Percentiles rank a stretch among this genome's conserved stretches.
These are phyloP conservation scores for Vigna radiata DNA, from an alignment of 306 rosid species.

Conservation along the genomic window DNA sequence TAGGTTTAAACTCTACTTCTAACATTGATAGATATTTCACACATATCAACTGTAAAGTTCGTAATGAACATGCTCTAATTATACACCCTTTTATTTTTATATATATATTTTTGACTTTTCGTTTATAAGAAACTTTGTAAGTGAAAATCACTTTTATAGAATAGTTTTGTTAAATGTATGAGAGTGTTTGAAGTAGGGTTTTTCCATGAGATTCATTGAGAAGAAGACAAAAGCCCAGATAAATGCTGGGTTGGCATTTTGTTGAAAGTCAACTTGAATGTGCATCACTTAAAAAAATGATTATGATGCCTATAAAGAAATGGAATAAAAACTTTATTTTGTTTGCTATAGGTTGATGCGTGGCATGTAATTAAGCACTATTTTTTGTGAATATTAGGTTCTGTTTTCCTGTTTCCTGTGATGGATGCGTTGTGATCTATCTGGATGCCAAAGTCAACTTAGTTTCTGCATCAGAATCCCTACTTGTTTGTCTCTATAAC, in stretches of 20 bases:
- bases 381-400: conserved; percentile 15
- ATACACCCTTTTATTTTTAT: no score
- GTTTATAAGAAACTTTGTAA: no score
- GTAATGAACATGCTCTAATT: no score
- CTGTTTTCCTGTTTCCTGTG: conserved; percentile 11
- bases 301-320: conserved; percentile 39
- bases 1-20: no score
- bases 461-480: conserved; percentile 33
- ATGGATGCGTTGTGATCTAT: conserved; percentile 46
- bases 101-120: no score
- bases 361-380: conserved; percentile 36
- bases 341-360: conserved; percentile 43
- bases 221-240: conserved; percentile 5
- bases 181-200: neutral
- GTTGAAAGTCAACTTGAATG: conserved; percentile 50
- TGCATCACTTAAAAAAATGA: conserved; percentile 33
- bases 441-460: conserved; percentile 52
- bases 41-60: no score
- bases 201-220: conserved; percentile 5
- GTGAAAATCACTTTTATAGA: no score
- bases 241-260: conserved; percentile 38
- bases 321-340: conserved; percentile 35
- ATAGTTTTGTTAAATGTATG: no score
- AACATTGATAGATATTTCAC: no score
- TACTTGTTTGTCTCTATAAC: neutral